Evolutionary conservation across 192 early-diverging fungal species (phyloP).

Genomic region (Linnemannia schmuckeri): DNA sequence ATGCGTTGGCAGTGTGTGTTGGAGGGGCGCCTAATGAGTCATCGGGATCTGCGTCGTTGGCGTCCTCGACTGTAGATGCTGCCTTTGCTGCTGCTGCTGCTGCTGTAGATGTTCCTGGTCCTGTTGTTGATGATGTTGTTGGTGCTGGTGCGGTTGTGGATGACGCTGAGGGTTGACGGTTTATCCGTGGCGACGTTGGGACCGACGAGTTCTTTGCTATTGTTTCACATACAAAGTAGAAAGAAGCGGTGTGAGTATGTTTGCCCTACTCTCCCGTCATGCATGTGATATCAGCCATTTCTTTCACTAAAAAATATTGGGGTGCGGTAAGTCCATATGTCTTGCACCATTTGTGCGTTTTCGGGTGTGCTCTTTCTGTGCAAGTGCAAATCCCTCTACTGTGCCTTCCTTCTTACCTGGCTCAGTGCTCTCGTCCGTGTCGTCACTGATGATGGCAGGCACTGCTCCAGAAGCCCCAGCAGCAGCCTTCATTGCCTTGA

Average conservation of each 20-base stretch:
- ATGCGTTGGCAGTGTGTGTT: background rate
- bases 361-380: background rate
- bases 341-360: background rate
- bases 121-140: background rate
- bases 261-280: background rate
- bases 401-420: background rate
- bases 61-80: slow-evolving; percentile 12
- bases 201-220: background rate
- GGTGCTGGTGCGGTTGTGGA: background rate
- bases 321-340: background rate
- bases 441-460: background rate
- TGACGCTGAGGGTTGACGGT: slow-evolving; percentile 16
- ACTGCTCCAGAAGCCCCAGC: background rate
- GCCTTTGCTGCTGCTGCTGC: background rate
- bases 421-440: background rate
- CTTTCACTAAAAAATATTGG: background rate
- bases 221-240: background rate
- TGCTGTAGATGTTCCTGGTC: background rate
- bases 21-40: slow-evolving; percentile 62
- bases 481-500: slow-evolving; percentile 16
- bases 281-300: background rate
- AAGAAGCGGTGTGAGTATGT: background rate
- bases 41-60: slow-evolving; percentile 62
- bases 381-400: background rate
- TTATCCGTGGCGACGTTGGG: slow-evolving; percentile 11